Evolutionary conservation across 83 land plant species (phyloP).

Genomic region (Thuja plicata): DNA sequence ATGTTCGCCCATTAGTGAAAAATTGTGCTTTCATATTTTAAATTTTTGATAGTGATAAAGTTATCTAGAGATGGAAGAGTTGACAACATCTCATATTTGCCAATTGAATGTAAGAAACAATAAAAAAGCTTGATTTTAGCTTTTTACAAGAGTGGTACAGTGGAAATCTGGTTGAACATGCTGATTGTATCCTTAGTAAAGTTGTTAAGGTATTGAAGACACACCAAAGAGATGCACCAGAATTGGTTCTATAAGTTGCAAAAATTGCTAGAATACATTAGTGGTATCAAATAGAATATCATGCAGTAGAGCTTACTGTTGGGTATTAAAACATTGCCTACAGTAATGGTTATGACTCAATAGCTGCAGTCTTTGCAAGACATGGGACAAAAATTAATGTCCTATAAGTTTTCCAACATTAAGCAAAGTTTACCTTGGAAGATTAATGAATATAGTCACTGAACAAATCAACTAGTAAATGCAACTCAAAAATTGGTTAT

Average conservation of each 20-base stretch:
- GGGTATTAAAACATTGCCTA: slow-evolving; percentile 39
- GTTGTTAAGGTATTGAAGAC: slow-evolving; percentile 27
- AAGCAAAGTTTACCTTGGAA: background rate
- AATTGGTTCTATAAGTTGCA: slow-evolving; percentile 26
- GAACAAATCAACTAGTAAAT: slow-evolving; percentile 3
- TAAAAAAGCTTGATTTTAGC: slow-evolving; percentile 14
- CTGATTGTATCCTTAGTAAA: slow-evolving; percentile 32
- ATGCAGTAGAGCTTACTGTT: slow-evolving; percentile 46
- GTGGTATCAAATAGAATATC: slow-evolving; percentile 37
- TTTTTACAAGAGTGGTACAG: slow-evolving; percentile 44
- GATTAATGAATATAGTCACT: background rate
- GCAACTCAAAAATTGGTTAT: background rate
- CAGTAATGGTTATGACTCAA: slow-evolving; percentile 47
- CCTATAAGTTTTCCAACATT: slow-evolving; percentile 20
- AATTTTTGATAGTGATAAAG: background rate
- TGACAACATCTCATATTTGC: background rate
- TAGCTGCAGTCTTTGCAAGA: slow-evolving; percentile 33
- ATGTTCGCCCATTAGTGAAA: too few species aligned
- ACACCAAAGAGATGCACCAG: slow-evolving; percentile 12
- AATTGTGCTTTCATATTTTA: background rate
- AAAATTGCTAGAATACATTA: slow-evolving; percentile 40
- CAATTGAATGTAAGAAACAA: slow-evolving; percentile 9
- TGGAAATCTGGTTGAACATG: slow-evolving; percentile 34
- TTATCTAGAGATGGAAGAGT: slow-evolving; percentile 3
- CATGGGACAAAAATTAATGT: slow-evolving; percentile 40